Base-by-base conservation (phyloP, 2,329 filamentous ascomycete species). In the Calonectria naviculata region DNA sequence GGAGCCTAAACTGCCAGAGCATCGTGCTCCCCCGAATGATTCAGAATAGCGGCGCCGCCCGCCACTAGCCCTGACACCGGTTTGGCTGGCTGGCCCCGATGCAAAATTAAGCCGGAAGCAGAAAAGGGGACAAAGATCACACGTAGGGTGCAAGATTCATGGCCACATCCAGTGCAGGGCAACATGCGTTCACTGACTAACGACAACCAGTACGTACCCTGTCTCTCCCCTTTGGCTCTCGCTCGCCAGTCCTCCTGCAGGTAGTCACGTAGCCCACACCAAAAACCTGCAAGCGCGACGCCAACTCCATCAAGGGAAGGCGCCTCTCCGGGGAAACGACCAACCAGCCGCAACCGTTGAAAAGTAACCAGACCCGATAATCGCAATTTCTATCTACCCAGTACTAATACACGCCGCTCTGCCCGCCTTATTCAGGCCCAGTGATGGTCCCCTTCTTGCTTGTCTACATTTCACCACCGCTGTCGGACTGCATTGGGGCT, bases 11-110 rank as follows among this genome's bases (percentile, higher is more conserved):
- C 52, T 38, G 52, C 26, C 52, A 24, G 31, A 38, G 52, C 31
- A 63, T 34, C 60, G 21, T 15, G n/a, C 60, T 63, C 42, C 60
- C 60, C 60, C 58, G 47, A 46, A 62, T 46, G 60, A 49, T 26
- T 63, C 60, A 46, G 42, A 49, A 63, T 63, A 63, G 62, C 62
- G 62, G 62, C 62, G 62, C 29, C 62, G 62, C 44, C 62, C 62
- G 62, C 52, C 42, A 26, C 42, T 46, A 41, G 36, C 34, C 34
- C 17, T 42, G 26, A 24, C 19, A 34, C n/a, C 3, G 26, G 31
- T 46, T 26, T n/a, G 63, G n/a, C 24, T n/a, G 63, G n/a, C 26
- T 21, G 26, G 38, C 4, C 24, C 56, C 17, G 36, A 28, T 41
- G 17, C 36, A 41, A 42, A 61, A 15, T 36, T 13, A 13, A 13